phyloP scores from a whole-genome alignment of 2,329 filamentous ascomycete species.

The Cercospora beticola region DNA sequence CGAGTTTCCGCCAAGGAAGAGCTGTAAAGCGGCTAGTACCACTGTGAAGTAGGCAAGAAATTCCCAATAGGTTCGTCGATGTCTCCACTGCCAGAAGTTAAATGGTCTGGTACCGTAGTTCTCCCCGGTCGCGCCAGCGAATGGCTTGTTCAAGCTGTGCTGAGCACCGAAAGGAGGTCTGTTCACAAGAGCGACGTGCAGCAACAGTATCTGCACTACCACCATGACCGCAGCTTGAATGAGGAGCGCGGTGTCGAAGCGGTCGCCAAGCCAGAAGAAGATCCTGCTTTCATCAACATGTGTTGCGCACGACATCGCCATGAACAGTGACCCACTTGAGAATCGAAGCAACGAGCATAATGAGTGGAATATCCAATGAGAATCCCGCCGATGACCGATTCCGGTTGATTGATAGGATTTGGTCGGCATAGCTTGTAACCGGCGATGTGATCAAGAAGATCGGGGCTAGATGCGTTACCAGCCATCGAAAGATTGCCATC shows the following conservation, averaged over 20 bases:
- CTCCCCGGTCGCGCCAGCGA: slow-evolving; percentile 54
- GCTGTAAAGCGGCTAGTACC: slow-evolving; percentile 61
- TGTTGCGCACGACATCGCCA: neutral
- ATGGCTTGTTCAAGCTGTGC: slow-evolving; percentile 53
- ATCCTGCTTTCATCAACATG: slow-evolving; percentile 44
- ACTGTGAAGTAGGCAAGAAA: slow-evolving; percentile 69
- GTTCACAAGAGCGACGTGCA: slow-evolving; percentile 62
- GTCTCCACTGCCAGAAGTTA: slow-evolving; percentile 81
- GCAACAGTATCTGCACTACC: slow-evolving; percentile 55
- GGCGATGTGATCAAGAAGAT: slow-evolving; percentile 59
- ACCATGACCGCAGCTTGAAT: slow-evolving; percentile 62
- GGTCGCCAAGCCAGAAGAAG: slow-evolving; percentile 65
- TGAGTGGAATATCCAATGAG: slow-evolving; percentile 65
- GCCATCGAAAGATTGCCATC: slow-evolving; percentile 38
- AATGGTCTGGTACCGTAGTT: slow-evolving; percentile 60
- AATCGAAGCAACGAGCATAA: slow-evolving; percentile 65
- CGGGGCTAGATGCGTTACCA: slow-evolving; percentile 39
- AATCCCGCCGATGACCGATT: slow-evolving; percentile 62
- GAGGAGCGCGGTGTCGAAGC: slow-evolving; percentile 59
- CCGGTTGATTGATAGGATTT: slow-evolving; percentile 64
- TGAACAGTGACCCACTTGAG: slow-evolving; percentile 51
- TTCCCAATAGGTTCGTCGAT: slow-evolving; percentile 74
- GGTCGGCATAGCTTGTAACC: slow-evolving; percentile 65
- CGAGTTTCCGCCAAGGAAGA: slow-evolving; percentile 61
- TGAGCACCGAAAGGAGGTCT: slow-evolving; percentile 46